Percentiles rank a stretch among this genome's conserved stretches.
Conservation (phyloP, 1,139 yeast species). For the Ogataea hybrid region DNA sequence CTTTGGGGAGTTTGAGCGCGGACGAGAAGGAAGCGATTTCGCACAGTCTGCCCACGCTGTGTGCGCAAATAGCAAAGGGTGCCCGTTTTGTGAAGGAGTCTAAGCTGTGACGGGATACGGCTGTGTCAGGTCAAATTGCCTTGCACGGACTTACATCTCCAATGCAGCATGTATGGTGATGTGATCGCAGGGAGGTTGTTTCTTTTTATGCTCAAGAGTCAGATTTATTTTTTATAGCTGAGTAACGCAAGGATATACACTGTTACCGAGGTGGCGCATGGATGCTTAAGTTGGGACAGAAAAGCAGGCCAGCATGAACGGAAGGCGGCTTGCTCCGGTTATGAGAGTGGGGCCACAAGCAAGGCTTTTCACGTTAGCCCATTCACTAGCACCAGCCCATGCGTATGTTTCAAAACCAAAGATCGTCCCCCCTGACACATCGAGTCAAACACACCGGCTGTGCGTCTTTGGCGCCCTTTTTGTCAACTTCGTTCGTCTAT, state of each 20-base stretch:
- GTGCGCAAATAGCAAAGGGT: constrained; percentile 60
- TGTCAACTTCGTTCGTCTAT: constrained; percentile 1
- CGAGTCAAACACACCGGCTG: neutral
- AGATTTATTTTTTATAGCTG: too few relatives aligned
- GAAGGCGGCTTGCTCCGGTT: too few relatives aligned
- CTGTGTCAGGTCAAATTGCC: neutral
- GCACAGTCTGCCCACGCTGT: constrained; percentile 38
- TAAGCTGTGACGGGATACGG: constrained; percentile 34
- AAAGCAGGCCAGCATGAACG: too few relatives aligned
- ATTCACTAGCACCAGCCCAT: too few relatives aligned
- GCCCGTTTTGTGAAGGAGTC: constrained; percentile 52
- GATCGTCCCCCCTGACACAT: neutral
- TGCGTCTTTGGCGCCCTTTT: neutral
- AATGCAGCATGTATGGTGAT: neutral
- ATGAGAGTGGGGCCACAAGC: too few relatives aligned
- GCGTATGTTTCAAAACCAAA: neutral
- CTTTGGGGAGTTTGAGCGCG: constrained; percentile 42
- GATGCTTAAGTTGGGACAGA: too few relatives aligned
- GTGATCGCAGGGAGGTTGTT: neutral
- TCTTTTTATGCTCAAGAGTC: neutral
- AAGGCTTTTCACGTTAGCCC: too few relatives aligned
- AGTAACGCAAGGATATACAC: too few relatives aligned
- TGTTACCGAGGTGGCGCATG: too few relatives aligned
- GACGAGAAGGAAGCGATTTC: constrained; percentile 47
- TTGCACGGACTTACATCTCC: neutral